These are phyloP conservation scores for Suhomyces xylopsoci DNA, from an alignment of 805 yeast genomes.

Conservation along the genomic window DNA sequence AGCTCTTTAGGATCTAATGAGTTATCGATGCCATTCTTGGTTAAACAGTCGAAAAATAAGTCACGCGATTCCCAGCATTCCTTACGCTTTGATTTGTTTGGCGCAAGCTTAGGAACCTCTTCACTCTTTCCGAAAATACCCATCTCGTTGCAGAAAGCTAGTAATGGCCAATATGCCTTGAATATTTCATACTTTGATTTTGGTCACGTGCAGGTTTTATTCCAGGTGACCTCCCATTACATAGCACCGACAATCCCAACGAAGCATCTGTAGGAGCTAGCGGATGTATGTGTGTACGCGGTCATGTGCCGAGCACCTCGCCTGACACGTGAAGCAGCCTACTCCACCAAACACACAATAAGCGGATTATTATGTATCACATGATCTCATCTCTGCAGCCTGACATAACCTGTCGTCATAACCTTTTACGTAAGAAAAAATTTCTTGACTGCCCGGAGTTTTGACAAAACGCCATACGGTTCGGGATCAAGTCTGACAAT, in stretches of 20 bases:
- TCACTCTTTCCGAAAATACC: conserved; percentile 46
- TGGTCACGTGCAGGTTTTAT: neutral
- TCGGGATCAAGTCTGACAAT: neutral
- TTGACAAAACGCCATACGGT: neutral
- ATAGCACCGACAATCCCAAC: neutral
- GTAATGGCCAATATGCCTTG: neutral
- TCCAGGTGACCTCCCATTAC: neutral
- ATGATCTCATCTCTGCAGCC: neutral
- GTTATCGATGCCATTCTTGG: conserved; percentile 61
- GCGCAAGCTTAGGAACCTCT: conserved; percentile 39
- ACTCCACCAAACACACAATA: neutral
- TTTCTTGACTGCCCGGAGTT: neutral
- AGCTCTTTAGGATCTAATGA: conserved; percentile 57
- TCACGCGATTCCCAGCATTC: conserved; percentile 93
- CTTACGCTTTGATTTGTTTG: conserved; percentile 65
- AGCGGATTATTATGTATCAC: neutral
- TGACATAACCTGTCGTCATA: neutral
- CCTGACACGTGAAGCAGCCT: neutral
- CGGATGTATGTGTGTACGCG: neutral
- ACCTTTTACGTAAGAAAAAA: neutral
- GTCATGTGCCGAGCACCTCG: neutral
- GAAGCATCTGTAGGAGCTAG: neutral
- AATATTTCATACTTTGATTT: neutral
- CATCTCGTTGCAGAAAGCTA: conserved; percentile 31
- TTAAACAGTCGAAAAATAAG: conserved; percentile 69